Percentiles rank a stretch among this genome's conserved stretches.
Conservation (phyloP, 2,329 filamentous ascomycete genomes). For the Fusarium transvaalense region DNA sequence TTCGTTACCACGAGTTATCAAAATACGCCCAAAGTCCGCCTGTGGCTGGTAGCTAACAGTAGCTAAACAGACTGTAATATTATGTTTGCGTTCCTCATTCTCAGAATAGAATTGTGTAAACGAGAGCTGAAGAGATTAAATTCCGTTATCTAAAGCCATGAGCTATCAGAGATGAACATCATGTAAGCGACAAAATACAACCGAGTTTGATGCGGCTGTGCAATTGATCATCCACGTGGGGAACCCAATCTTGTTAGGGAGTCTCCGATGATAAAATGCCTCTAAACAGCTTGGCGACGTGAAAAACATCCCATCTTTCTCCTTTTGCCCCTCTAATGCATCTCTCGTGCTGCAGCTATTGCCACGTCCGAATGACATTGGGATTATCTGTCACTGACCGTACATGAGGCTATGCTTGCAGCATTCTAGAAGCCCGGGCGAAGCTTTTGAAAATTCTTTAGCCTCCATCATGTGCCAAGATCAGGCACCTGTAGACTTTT, state of each 20-base stretch:
- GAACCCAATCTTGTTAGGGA: conserved; percentile 5
- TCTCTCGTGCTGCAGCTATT: background rate
- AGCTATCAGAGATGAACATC: no score
- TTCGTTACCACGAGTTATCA: background rate
- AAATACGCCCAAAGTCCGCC: conserved; percentile 12
- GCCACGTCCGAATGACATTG: background rate
- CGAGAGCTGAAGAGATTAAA: background rate
- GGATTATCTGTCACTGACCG: background rate
- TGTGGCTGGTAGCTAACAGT: background rate
- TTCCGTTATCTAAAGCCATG: no score
- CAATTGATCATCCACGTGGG: background rate
- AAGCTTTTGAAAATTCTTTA: background rate
- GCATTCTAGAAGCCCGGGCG: background rate
- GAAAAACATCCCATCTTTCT: background rate
- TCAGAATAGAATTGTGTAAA: background rate
- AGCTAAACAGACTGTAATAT: background rate
- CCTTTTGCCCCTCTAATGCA: background rate
- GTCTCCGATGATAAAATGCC: background rate
- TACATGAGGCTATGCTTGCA: background rate
- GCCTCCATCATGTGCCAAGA: background rate
- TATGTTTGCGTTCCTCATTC: background rate
- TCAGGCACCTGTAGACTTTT: background rate
- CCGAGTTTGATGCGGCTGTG: background rate
- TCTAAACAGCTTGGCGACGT: background rate
- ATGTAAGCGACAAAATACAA: background rate